phyloP scores from a whole-genome alignment of 495 filamentous ascomycete genomes.

The Terfezia claveryi region DNA sequence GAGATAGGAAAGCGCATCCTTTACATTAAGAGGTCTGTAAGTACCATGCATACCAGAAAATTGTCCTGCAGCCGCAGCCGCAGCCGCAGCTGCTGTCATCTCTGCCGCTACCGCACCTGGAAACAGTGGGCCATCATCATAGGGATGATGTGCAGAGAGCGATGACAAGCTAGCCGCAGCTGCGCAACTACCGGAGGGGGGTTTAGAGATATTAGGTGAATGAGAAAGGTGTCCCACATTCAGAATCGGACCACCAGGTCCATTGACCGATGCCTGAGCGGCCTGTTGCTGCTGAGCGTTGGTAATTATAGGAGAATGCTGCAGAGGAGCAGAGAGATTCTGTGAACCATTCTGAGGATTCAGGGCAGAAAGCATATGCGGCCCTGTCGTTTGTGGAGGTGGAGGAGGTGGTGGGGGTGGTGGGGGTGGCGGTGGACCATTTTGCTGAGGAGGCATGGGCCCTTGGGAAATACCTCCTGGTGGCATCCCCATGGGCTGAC shows the following conservation, averaged over 20 bases:
- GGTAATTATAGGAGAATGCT: neutral
- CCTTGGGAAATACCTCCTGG: neutral
- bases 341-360: neutral
- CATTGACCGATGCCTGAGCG: slow-evolving; percentile 11
- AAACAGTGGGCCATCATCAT: neutral
- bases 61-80: neutral
- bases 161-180: neutral
- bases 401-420: too few species aligned
- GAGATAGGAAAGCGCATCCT: slow-evolving; percentile 93
- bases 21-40: neutral
- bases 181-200: slow-evolving; percentile 4
- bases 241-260: slow-evolving; percentile 19
- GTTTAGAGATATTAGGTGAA: neutral
- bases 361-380: neutral
- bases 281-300: slow-evolving; percentile 1
- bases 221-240: slow-evolving; percentile 19
- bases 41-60: neutral
- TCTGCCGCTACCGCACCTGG: neutral
- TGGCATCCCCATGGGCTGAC: neutral
- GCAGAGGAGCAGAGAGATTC: neutral
- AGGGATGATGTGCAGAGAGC: neutral
- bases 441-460: neutral
- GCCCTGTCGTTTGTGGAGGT: neutral
- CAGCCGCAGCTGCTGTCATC: neutral
- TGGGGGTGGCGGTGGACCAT: neutral